phyloP scores from a whole-genome alignment of 2,329 filamentous ascomycete species.

The Dothiorella sarmentorum region DNA sequence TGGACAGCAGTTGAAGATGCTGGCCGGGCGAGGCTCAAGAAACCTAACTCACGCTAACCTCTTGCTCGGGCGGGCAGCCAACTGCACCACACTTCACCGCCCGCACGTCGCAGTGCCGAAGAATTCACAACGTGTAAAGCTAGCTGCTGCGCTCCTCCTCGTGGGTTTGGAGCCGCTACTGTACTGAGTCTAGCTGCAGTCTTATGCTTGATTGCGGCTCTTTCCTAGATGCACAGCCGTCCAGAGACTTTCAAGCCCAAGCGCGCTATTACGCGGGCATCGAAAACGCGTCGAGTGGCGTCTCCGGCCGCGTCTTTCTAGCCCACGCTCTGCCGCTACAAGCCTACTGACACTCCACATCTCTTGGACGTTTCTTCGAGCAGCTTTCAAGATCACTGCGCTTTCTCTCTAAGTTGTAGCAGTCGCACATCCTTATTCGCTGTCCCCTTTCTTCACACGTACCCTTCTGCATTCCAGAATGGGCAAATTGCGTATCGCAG shows the following conservation, averaged over 20 bases:
- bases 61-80: neutral
- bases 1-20: slow-evolving; percentile 9
- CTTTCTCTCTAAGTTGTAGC: neutral
- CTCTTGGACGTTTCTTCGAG: neutral
- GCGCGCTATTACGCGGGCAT: slow-evolving; percentile 7
- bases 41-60: slow-evolving; percentile 8
- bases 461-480: slow-evolving; percentile 26
- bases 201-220: neutral
- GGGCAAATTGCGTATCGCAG: slow-evolving; percentile 53
- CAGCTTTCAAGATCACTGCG: too few species aligned
- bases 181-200: neutral
- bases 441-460: neutral
- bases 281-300: slow-evolving; percentile 17
- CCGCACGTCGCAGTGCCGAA: neutral
- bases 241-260: too few species aligned
- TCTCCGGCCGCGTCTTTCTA: slow-evolving; percentile 8
- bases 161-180: too few species aligned
- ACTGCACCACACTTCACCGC: neutral
- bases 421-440: too few species aligned
- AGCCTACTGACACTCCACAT: neutral
- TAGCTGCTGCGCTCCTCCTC: too few species aligned
- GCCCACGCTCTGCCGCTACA: neutral
- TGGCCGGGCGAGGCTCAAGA: slow-evolving; percentile 10
- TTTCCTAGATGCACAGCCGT: too few species aligned
- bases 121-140: too few species aligned